Evolutionary conservation across 768 basidiomycete genomes (phyloP), one percentile per base, ranked within the genome.

Genomic region (Dacryopinax spathularia): DNA sequence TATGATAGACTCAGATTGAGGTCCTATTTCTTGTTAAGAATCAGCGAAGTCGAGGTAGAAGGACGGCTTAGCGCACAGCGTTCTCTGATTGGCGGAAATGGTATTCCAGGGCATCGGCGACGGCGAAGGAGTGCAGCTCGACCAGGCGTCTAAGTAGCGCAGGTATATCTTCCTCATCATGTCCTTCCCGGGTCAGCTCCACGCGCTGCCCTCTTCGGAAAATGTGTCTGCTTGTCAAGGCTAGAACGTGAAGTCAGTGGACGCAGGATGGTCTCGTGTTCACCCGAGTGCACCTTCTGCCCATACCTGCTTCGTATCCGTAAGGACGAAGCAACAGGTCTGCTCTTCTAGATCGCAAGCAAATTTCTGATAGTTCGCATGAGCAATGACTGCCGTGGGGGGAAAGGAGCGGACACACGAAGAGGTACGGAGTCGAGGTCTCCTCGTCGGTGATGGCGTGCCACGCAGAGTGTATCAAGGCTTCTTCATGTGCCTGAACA

Each of bases 301-400:
- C 87, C 87, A 91, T 10, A 84, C 84, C 25, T 75, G 77, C 71
- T 82, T 87, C 13, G 86, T 89, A 72, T 90, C 88, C 12, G 89
- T 88, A 61, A 88, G 70, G 68, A 90, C 69, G 56, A 89, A 70
- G 65, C 74, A 78, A 68, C 62, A 63, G 16, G 78, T 77, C 60
- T 81, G 74, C 68, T 88, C 83, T 20, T 78, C 77, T 2, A 78
- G 71, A 2, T 82, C 84, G 20, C 77, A 74, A 71, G 79, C 72
- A 70, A 84, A 86, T 78, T 89, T 89, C 88, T 89, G 72, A 62
- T 33, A 22, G 27, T 22, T 29, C 13, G 63, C 67, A 61, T 60
- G 60, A 61, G 65, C 33, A 29, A 61, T 59, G 29, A 41, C 16
- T 9, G 36, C 18, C 5, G n/a, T n/a, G n/a, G n/a, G n/a, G n/a